Conservation (phyloP, 345 rosid genomes). For the Triadica sebifera region DNA sequence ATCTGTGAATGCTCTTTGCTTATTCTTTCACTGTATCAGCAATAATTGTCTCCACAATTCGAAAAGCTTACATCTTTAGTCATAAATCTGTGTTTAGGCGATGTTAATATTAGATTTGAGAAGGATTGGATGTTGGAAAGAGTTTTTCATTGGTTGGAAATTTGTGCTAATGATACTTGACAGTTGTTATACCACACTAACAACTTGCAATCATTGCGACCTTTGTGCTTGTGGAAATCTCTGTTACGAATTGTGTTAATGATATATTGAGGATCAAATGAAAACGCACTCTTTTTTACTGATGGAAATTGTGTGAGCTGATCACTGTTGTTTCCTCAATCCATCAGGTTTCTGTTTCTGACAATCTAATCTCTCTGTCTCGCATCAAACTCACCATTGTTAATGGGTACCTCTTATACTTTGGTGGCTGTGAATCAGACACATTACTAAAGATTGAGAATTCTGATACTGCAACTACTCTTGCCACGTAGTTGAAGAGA, state of each 20-base stretch:
- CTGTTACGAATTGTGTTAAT: background rate
- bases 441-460: too few relatives aligned
- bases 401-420: too few relatives aligned
- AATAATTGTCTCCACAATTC: too few relatives aligned
- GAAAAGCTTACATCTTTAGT: background rate
- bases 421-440: too few relatives aligned
- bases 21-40: too few relatives aligned
- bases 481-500: background rate
- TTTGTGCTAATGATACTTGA: background rate
- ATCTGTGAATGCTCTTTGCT: too few relatives aligned
- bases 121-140: background rate
- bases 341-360: background rate
- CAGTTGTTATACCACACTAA: background rate
- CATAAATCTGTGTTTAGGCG: conserved; percentile 9
- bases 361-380: conserved; percentile 2
- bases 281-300: background rate
- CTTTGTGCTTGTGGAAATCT: background rate
- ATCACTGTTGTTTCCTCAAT: background rate
- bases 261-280: background rate
- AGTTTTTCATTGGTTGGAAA: background rate
- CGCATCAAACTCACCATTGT: background rate
- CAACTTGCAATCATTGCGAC: background rate
- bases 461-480: background rate
- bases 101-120: conserved; percentile 25
- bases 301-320: background rate